phyloP scores from a whole-genome alignment of 2,329 filamentous ascomycete species.

The Neonectria magnoliae region DNA sequence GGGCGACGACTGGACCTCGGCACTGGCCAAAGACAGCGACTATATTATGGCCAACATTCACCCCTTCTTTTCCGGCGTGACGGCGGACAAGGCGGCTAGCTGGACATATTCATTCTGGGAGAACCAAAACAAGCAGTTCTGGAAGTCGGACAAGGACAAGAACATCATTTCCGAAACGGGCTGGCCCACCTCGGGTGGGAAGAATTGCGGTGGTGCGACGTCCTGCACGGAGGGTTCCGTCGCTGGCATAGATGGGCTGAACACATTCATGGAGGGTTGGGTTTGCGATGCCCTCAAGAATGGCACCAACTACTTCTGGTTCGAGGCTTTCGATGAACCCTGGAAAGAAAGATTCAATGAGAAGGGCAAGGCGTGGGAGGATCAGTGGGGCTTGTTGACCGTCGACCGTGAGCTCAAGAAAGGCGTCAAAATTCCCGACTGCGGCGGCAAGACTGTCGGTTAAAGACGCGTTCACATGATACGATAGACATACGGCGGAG shows the following conservation, averaged over 20 bases:
- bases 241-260: slow-evolving; percentile 82
- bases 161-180: slow-evolving; percentile 92
- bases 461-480: background rate
- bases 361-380: slow-evolving; percentile 81
- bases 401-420: slow-evolving; percentile 83
- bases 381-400: slow-evolving; percentile 94
- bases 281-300: slow-evolving; percentile 83
- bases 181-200: slow-evolving; percentile 88
- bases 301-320: slow-evolving; percentile 96
- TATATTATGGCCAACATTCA: slow-evolving; percentile 97
- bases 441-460: slow-evolving; percentile 75
- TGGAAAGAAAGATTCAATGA: slow-evolving; percentile 87
- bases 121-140: slow-evolving; percentile 71
- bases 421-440: slow-evolving; percentile 88
- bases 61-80: slow-evolving; percentile 89
- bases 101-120: slow-evolving; percentile 92
- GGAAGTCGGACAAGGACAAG: slow-evolving; percentile 68
- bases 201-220: slow-evolving; percentile 69
- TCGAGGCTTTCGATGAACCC: slow-evolving; percentile 95
- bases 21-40: slow-evolving; percentile 77
- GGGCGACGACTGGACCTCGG: slow-evolving; percentile 83
- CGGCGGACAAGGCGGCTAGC: slow-evolving; percentile 71
- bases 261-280: slow-evolving; percentile 86
- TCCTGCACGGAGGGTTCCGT: slow-evolving; percentile 75
- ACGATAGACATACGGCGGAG: background rate